Evolutionary conservation across 306 rosid genomes (phyloP), one percentile per base, ranked within the genome.

Genomic region (Astragalus glycyphyllos): DNA sequence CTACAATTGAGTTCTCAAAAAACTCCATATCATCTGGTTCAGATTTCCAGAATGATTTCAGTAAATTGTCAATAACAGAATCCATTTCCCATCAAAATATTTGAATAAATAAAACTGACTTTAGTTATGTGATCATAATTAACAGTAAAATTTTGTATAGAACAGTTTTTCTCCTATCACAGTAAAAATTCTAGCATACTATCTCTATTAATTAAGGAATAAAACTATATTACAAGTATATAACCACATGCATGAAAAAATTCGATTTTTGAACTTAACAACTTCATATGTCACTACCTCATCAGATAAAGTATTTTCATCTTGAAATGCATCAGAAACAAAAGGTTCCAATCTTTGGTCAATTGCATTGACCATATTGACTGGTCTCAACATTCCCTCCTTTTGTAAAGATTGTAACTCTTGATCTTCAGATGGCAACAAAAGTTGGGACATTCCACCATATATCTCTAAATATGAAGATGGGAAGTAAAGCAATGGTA

Each of bases 31-130:
- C 17, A 44, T 56, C 72, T n/a, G 38, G 57, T 48, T 63, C 81
- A 20, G 55, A 20, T 45, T 44, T 0, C 77, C 72, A 70, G 31
- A 62, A 77, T 17, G 81, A 44, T 3, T 46, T 54, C 9, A 68
- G 0, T 8, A 77, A 70, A 40, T 20, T 70, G 26, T 77, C 72
- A 44, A 77, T 11, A 53, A 15, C 3, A 5, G 77, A 72, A 55
- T 77, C 81, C 5, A 50, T 0, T 7, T 77, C 67, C 72, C 70
- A 47, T 17, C 40, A 50, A 67, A 69, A 69, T 4, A 51, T 16
- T 45, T 75, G 14, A 49, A 13, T 1, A 37, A 11, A 44, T 37
- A 26, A 26, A 11, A 14, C 47, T 40, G 6, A 3, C 38, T 34
- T 29, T 62, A 41, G 20, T 37, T 9, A 29, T 8, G 1, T 29